Percentiles rank a stretch among this genome's conserved stretches.
Evolutionary conservation across 2,329 filamentous ascomycete species (phyloP).

Genomic region (Pseudogymnoascus sp.): DNA sequence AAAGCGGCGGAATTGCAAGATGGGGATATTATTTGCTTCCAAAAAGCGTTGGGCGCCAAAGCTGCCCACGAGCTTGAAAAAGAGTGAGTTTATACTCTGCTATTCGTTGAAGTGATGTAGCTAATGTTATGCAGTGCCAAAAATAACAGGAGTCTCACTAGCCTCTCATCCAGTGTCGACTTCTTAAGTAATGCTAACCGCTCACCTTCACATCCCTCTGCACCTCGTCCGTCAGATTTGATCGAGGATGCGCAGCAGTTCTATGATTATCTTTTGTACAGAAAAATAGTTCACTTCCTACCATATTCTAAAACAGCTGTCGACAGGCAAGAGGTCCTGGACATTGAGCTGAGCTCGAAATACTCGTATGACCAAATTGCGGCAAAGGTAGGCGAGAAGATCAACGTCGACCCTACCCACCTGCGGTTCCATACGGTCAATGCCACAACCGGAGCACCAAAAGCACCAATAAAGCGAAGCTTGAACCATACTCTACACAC

Average conservation of each 20-base stretch:
- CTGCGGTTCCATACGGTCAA: conserved; percentile 88
- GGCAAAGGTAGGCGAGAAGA: conserved; percentile 70
- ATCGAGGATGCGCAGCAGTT: conserved; percentile 72
- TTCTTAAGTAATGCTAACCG: background rate
- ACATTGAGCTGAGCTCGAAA: conserved; percentile 74
- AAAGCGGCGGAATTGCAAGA: conserved; percentile 92
- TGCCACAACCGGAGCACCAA: conserved; percentile 66
- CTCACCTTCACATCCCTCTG: background rate
- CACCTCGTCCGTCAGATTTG: conserved; percentile 35
- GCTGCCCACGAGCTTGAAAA: conserved; percentile 14
- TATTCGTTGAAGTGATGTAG: conserved; percentile 36
- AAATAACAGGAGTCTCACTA: background rate
- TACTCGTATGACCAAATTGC: conserved; percentile 84
- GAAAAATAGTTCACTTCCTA: conserved; percentile 70
- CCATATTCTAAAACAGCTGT: conserved; percentile 56
- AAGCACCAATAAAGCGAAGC: conserved; percentile 67
- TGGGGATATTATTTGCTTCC: conserved; percentile 94
- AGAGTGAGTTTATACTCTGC: conserved; percentile 17
- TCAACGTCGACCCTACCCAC: conserved; percentile 76
- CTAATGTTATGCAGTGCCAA: conserved; percentile 32
- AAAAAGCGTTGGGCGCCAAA: conserved; percentile 52
- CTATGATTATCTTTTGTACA: conserved; percentile 89
- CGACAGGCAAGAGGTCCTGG: conserved; percentile 59
- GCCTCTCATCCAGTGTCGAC: background rate
- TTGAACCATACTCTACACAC: conserved; percentile 55